Evolutionary conservation across 805 yeast genomes (phyloP), one percentile per base, ranked within the genome.

Genomic region (Metschnikowia kofuensis): DNA sequence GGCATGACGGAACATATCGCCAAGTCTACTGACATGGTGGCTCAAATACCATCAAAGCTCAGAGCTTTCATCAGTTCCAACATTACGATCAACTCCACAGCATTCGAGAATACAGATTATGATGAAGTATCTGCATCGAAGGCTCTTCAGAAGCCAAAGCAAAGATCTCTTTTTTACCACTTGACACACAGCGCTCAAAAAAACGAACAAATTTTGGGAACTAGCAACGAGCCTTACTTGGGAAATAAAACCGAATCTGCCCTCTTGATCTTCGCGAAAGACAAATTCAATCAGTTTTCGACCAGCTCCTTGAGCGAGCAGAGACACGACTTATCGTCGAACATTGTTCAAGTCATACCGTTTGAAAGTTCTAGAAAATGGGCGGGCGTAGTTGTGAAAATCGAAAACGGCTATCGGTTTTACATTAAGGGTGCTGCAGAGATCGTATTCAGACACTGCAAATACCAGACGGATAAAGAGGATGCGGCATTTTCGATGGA

Each of bases 201-300:
- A 43, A 50, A 52, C 40, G 52, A 47, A 30, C 54, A 50, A 58
- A 48, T 43, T 52, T 54, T 50, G 51, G 60, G 55, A 11, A 52
- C 42, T 21, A 58, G 60, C 10, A 57, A 69, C 43, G 94, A 87
- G 53, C 83, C 84, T 2, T 90, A 79, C 60, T 72, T 90, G 42
- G 99, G 99, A 7, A 88, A 95, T 49, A 94, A 94, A 66, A 95
- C 99, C 4, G 99, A 94, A 67, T 83, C 91, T 32, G 97, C 99
- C 0, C 67, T 94, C 48, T 74, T 94, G 36, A 72, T 82, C 12
- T 70, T 89, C 52, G 92, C 94, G 1, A 74, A 77, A 38, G 74
- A 77, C 40, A 73, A 77, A 40, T 74, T 89, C 51, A 76, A 76
- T 27, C 64, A 79, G 50, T 70, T 73, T 35, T 62, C 70, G 14